Evolutionary conservation across 345 rosid genomes (phyloP).

Genomic region (Viola odorata): DNA sequence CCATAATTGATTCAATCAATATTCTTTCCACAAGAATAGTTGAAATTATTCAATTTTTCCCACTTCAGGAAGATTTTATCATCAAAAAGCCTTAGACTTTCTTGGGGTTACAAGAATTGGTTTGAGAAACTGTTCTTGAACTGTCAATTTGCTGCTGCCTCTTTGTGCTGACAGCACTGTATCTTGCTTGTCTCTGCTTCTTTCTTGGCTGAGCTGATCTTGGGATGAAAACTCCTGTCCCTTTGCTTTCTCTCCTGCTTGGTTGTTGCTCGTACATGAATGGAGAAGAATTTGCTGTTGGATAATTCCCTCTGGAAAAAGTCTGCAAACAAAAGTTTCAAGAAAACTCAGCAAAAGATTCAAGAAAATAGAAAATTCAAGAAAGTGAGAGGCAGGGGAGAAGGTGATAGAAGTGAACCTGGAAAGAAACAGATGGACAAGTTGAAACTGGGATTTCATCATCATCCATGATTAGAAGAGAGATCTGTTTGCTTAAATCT

Average conservation of each 20-base stretch:
- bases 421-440: slow-evolving; percentile 55
- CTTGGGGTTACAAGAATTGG: slow-evolving; percentile 32
- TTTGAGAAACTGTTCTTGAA: slow-evolving; percentile 35
- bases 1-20: slow-evolving; percentile 10
- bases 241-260: slow-evolving; percentile 63
- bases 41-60: slow-evolving; percentile 5
- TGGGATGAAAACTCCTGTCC: slow-evolving; percentile 91
- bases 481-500: slow-evolving; percentile 84
- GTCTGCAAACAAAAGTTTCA: slow-evolving; percentile 31
- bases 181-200: slow-evolving; percentile 58
- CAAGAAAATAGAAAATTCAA: too few relatives aligned
- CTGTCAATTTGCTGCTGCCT: slow-evolving; percentile 37
- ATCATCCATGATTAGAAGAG: slow-evolving; percentile 93
- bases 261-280: slow-evolving; percentile 34
- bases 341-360: neutral
- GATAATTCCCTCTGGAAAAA: slow-evolving; percentile 38
- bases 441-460: slow-evolving; percentile 51
- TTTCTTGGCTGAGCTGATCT: slow-evolving; percentile 60
- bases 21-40: slow-evolving; percentile 16
- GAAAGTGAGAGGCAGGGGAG: neutral
- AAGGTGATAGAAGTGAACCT: slow-evolving; percentile 35
- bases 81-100: slow-evolving; percentile 15
- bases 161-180: slow-evolving; percentile 40
- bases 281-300: slow-evolving; percentile 35
- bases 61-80: neutral